phyloP scores from a whole-genome alignment of 2,329 filamentous ascomycete genomes.

The Fusarium haematococcum region DNA sequence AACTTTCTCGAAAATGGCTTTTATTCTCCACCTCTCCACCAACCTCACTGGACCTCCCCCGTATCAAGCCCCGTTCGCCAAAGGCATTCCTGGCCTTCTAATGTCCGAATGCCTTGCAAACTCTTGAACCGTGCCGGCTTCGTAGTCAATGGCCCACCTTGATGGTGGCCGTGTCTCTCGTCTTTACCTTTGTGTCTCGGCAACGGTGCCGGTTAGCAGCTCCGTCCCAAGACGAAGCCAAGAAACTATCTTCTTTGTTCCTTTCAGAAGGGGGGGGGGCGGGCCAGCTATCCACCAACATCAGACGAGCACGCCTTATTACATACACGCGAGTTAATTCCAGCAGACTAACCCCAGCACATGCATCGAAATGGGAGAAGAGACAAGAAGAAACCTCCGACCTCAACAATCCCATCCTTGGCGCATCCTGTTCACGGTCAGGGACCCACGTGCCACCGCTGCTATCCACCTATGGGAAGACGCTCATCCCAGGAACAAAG shows the following conservation, averaged over 20 bases:
- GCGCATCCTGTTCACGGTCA: neutral
- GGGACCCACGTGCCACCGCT: constrained; percentile 1
- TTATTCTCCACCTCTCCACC: neutral
- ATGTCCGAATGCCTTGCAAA: constrained; percentile 11
- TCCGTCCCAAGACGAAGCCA: neutral
- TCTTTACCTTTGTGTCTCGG: neutral
- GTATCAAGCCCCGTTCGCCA: neutral
- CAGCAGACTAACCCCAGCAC: neutral
- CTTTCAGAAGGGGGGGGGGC: neutral
- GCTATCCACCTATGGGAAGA: constrained; percentile 2
- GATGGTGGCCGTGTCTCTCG: neutral
- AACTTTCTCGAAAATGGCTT: constrained; percentile 9
- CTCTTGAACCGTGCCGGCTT: neutral
- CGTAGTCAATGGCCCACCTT: neutral
- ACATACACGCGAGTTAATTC: neutral
- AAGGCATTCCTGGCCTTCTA: neutral
- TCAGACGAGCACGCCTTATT: neutral
- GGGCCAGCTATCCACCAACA: neutral
- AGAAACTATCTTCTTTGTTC: constrained; percentile 1
- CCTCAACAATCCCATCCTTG: neutral
- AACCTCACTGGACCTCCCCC: neutral
- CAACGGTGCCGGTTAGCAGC: neutral
- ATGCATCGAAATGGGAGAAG: neutral
- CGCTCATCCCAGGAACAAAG: neutral
- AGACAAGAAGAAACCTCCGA: neutral